Evolutionary conservation across 495 filamentous ascomycete species (phyloP).

Genomic region (Penicillium steckii): DNA sequence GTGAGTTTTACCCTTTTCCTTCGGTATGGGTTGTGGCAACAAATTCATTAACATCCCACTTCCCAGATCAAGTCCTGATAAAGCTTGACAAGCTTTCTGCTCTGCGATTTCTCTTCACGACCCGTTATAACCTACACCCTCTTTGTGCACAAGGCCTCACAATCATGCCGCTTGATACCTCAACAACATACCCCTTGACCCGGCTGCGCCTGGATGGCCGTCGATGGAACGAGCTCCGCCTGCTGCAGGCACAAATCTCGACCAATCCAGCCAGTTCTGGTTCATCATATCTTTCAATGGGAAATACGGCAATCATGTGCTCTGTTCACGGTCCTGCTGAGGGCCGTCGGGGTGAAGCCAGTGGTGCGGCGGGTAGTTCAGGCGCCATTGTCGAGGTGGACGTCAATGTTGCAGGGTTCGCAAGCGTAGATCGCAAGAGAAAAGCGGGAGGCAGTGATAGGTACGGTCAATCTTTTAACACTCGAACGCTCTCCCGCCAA

Average conservation of each 20-base stretch:
- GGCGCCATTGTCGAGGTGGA: constrained; percentile 73
- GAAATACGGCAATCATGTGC: constrained; percentile 95
- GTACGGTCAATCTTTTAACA: constrained; percentile 47
- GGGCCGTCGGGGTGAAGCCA: constrained; percentile 48
- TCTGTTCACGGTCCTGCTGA: constrained; percentile 83
- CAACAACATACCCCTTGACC: constrained; percentile 75
- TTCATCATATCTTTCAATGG: constrained; percentile 87
- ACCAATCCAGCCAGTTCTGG: constrained; percentile 91
- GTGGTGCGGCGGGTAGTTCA: constrained; percentile 45
- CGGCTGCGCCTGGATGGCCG: constrained; percentile 90
- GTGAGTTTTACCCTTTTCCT: neutral
- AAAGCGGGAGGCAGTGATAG: constrained; percentile 68
- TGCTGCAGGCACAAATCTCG: constrained; percentile 82
- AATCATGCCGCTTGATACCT: constrained; percentile 87
- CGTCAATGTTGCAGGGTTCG: constrained; percentile 84
- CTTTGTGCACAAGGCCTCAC: neutral
- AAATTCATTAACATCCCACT: constrained; percentile 7
- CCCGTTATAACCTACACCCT: neutral
- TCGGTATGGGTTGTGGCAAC: neutral
- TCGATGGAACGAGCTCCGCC: constrained; percentile 96
- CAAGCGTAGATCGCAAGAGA: constrained; percentile 79
- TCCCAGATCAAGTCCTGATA: neutral
- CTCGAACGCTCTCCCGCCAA: too few species aligned
- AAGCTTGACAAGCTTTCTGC: constrained; percentile 9
- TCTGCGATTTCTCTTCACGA: neutral